These are phyloP conservation scores for Pugionium dolabratum DNA, from an alignment of 345 rosid species.

Conservation along the genomic window DNA sequence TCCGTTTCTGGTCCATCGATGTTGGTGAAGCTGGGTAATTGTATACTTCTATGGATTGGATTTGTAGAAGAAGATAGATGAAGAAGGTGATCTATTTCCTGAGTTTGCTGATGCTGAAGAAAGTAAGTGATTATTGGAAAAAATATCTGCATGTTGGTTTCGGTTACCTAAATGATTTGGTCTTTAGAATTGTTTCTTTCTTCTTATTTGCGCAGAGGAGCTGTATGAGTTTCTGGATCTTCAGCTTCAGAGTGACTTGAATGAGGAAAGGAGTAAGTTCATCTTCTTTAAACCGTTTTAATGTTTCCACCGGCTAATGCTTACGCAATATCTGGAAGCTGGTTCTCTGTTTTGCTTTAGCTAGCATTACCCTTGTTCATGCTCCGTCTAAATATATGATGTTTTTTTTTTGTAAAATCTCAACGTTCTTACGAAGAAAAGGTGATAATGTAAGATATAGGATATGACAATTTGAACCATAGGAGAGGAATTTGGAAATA, in stretches of 20 bases:
- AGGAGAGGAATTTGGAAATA: not conserved
- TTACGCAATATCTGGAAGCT: not conserved
- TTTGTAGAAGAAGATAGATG: constrained; percentile 77
- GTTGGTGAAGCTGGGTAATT: constrained; percentile 8
- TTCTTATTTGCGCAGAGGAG: constrained; percentile 54
- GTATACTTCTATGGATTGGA: constrained; percentile 6
- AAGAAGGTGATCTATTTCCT: constrained; percentile 75
- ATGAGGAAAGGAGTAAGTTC: constrained; percentile 67
- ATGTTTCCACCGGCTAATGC: not conserved
- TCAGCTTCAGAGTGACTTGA: constrained; percentile 71
- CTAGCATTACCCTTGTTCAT: not conserved
- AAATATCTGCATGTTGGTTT: not conserved
- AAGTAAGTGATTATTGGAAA: constrained; percentile 43
- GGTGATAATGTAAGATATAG: not conserved
- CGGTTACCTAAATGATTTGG: not conserved
- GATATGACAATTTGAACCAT: not conserved
- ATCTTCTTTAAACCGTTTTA: constrained; percentile 4
- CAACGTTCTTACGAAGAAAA: not conserved
- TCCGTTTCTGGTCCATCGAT: not conserved
- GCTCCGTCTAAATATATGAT: not conserved
- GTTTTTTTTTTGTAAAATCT: not conserved
- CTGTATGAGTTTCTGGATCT: constrained; percentile 77
- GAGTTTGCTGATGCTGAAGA: constrained; percentile 91
- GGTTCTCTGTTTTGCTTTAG: not conserved
- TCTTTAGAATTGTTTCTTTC: constrained; percentile 18